Percentiles rank a stretch among this genome's conserved stretches.
phyloP scores from a whole-genome alignment of 768 basidiomycete genomes.

The Suillus lakei region DNA sequence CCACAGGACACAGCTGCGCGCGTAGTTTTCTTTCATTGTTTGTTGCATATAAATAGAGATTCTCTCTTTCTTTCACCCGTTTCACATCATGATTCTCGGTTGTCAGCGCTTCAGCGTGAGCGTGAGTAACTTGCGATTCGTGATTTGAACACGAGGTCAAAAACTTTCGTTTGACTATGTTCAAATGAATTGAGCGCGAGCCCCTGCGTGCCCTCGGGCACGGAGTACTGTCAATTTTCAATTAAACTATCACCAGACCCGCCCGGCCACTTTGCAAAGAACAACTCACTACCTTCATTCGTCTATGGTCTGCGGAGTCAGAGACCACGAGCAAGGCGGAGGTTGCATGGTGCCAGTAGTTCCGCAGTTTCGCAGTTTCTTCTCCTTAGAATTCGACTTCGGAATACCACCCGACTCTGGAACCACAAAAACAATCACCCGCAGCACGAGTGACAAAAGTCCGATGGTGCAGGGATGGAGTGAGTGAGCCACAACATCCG shows the following conservation, averaged over 20 bases:
- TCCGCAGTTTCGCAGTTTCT: background rate
- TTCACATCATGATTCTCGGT: too few species aligned
- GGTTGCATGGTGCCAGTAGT: background rate
- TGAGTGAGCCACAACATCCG: background rate
- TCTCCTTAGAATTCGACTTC: background rate
- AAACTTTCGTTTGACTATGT: too few species aligned
- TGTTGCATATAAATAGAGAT: too few species aligned
- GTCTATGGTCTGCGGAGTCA: background rate
- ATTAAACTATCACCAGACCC: background rate
- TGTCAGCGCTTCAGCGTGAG: too few species aligned
- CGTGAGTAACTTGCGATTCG: too few species aligned
- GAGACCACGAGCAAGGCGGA: background rate
- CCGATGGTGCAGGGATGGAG: background rate
- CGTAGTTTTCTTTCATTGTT: too few species aligned
- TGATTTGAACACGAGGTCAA: too few species aligned
- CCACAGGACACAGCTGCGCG: too few species aligned
- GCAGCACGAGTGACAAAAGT: background rate
- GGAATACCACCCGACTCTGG: background rate
- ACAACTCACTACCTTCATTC: background rate
- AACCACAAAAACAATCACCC: background rate
- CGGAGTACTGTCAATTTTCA: background rate
- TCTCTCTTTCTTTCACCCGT: too few species aligned
- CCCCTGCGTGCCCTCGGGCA: background rate
- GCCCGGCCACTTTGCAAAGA: background rate
- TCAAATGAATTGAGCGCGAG: background rate